Evolutionary conservation across 2,329 filamentous ascomycete species (phyloP).

Genomic region (Colletotrichum truncatum): DNA sequence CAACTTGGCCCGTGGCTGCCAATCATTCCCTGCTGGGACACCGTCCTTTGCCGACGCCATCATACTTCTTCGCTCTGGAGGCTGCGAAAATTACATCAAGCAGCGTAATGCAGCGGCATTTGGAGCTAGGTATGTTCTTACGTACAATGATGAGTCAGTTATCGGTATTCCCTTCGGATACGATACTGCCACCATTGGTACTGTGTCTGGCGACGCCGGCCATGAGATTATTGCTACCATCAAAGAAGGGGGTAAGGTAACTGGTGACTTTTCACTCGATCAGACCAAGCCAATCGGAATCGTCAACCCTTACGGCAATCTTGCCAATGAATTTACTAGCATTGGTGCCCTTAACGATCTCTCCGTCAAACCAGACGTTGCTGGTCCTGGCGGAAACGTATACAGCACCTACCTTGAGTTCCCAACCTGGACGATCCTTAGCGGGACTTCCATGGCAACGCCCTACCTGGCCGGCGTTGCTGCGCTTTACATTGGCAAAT

Average conservation of each 20-base stretch:
- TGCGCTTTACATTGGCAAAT: slow-evolving; percentile 42
- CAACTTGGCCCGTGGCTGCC: background rate
- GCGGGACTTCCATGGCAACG: slow-evolving; percentile 58
- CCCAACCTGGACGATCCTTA: slow-evolving; percentile 39
- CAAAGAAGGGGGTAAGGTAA: slow-evolving; percentile 26
- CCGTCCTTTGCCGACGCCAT: slow-evolving; percentile 49
- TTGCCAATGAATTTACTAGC: slow-evolving; percentile 45
- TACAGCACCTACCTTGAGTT: slow-evolving; percentile 45
- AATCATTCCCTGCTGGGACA: slow-evolving; percentile 49
- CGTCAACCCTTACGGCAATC: slow-evolving; percentile 36
- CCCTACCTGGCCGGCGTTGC: slow-evolving; percentile 52
- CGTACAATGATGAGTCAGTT: slow-evolving; percentile 44
- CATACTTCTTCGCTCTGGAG: slow-evolving; percentile 50
- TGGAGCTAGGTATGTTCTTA: slow-evolving; percentile 50
- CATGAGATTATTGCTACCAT: slow-evolving; percentile 30
- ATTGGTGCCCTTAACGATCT: slow-evolving; percentile 52
- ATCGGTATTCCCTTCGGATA: slow-evolving; percentile 10
- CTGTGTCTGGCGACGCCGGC: slow-evolving; percentile 24
- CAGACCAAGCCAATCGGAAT: slow-evolving; percentile 30
- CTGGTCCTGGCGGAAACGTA: slow-evolving; percentile 49
- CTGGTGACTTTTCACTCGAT: slow-evolving; percentile 27
- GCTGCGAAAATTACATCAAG: slow-evolving; percentile 47
- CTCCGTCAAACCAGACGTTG: slow-evolving; percentile 48
- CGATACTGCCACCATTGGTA: slow-evolving; percentile 16
- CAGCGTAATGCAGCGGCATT: slow-evolving; percentile 46